Evolutionary conservation across 495 filamentous ascomycete species (phyloP).

Genomic region (Penicillium nucicola): DNA sequence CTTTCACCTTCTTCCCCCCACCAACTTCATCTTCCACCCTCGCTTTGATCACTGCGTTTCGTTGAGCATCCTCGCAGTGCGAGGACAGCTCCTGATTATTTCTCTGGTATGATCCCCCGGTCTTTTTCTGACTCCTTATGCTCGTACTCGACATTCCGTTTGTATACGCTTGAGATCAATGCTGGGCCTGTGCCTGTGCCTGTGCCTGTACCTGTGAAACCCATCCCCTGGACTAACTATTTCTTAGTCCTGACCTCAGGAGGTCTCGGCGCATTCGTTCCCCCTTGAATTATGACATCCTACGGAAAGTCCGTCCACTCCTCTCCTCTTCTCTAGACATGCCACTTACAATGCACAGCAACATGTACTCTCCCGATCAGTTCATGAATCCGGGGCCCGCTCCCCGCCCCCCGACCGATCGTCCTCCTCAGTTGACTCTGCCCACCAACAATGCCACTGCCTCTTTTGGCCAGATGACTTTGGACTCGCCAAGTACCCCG

Average conservation of each 20-base stretch:
- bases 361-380: conserved; percentile 63
- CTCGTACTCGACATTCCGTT: too few species aligned
- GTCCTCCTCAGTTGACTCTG: conserved; percentile 68
- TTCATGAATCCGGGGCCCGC: conserved; percentile 98
- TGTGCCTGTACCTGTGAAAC: too few species aligned
- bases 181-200: too few species aligned
- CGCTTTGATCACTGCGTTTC: conserved; percentile 2
- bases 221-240: too few species aligned
- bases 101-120: background rate
- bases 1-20: conserved; percentile 5
- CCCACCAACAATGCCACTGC: conserved; percentile 59
- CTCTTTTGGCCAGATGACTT: conserved; percentile 70
- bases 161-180: too few species aligned
- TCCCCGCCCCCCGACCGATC: conserved; percentile 82
- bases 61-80: conserved; percentile 28
- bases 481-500: conserved; percentile 65
- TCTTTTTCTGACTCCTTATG: background rate
- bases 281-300: conserved; percentile 23
- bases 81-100: conserved; percentile 18
- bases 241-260: conserved; percentile 15
- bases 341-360: conserved; percentile 20
- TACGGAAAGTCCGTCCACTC: conserved; percentile 40
- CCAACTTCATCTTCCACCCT: background rate
- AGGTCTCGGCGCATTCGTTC: conserved; percentile 25
- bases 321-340: background rate